Evolutionary conservation across 208 protist species (phyloP).

Genomic region (Acanthamoeba royreba): DNA sequence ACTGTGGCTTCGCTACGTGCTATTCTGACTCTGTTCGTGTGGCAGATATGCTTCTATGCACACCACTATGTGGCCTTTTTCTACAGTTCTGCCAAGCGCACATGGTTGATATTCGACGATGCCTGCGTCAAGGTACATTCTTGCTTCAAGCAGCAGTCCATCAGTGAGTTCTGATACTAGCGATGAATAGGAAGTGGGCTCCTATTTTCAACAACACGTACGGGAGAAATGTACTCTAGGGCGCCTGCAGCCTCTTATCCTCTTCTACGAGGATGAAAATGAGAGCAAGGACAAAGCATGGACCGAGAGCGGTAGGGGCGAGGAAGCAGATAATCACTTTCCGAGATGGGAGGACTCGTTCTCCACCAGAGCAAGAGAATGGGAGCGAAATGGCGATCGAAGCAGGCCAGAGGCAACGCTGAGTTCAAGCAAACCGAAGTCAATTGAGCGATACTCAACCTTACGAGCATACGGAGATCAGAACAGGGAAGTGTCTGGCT

Average conservation of each 20-base stretch:
- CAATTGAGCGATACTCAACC: no score
- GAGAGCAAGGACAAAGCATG: not conserved
- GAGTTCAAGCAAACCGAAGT: no score
- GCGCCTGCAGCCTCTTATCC: not conserved
- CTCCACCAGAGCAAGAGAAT: no score
- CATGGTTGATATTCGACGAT: not conserved
- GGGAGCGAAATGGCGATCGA: no score
- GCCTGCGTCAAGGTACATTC: not conserved
- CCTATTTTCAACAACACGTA: not conserved
- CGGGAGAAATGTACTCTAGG: not conserved
- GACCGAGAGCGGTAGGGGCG: not conserved
- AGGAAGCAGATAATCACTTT: not conserved
- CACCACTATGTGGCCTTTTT: slow-evolving; percentile 2
- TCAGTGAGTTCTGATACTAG: not conserved
- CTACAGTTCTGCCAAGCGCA: not conserved
- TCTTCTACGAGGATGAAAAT: not conserved
- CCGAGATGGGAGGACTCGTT: no score
- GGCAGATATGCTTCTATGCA: not conserved
- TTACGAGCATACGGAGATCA: no score
- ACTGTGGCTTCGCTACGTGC: not conserved
- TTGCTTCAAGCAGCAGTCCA: not conserved
- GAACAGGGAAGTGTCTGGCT: no score
- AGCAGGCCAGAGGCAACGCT: no score
- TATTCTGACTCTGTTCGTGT: not conserved
- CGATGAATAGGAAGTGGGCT: not conserved